Percentiles rank a stretch among this genome's conserved stretches.
Conservation (phyloP, 2,329 filamentous ascomycete species). For the Aspergillus ibericus region DNA sequence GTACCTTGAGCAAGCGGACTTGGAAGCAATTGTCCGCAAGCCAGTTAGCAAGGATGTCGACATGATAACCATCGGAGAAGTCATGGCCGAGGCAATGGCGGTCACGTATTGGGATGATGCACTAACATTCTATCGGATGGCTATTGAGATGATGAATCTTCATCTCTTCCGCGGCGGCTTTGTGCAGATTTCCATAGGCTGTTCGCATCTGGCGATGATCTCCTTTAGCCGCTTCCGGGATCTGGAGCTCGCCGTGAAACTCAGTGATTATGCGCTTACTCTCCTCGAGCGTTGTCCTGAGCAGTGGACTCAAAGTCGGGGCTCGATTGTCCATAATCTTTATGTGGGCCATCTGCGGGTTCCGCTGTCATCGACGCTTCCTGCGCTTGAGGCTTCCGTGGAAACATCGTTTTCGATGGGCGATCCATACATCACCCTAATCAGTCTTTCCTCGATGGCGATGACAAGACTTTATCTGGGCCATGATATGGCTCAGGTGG, state of each 20-base stretch:
- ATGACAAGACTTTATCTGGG: constrained; percentile 57
- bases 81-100: constrained; percentile 59
- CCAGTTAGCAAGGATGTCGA: constrained; percentile 45
- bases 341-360: constrained; percentile 62
- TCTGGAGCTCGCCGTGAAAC: constrained; percentile 53
- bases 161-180: constrained; percentile 58
- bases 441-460: constrained; percentile 61
- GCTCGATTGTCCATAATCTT: constrained; percentile 57
- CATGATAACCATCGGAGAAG: constrained; percentile 50
- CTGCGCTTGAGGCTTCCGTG: constrained; percentile 55
- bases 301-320: constrained; percentile 56
- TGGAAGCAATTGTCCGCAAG: constrained; percentile 38
- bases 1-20: constrained; percentile 60
- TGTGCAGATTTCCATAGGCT: constrained; percentile 59
- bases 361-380: constrained; percentile 53
- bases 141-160: constrained; percentile 57
- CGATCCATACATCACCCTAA: constrained; percentile 58
- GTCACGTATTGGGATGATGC: constrained; percentile 62
- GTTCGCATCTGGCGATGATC: constrained; percentile 59
- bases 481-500: constrained; percentile 59
- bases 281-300: constrained; percentile 55
- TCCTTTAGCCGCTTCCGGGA: constrained; percentile 59
- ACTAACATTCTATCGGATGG: constrained; percentile 59
- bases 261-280: constrained; percentile 54
- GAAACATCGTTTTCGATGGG: constrained; percentile 59